Base-by-base conservation (phyloP, 495 filamentous ascomycete genomes). In the Penicilliopsis zonata region DNA sequence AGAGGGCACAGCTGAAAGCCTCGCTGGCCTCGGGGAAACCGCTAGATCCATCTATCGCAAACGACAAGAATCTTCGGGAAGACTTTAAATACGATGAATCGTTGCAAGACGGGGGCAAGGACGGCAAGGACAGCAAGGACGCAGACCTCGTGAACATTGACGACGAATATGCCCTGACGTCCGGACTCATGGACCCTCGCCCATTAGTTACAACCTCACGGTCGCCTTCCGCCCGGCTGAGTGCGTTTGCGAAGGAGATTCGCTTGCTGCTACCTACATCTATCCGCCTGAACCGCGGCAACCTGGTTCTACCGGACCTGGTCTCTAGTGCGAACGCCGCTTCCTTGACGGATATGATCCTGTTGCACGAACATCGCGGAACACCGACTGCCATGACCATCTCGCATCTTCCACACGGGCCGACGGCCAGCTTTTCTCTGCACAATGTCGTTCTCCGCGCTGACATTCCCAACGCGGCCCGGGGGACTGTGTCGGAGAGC, bases 11-110 rank as follows among this genome's bases (percentile, higher is more conserved):
- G 52, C 61, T 99, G 14, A 80, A 86, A 53, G 74, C 79, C 30
- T 83, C 86, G 15, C 65, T 98, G 19, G 90, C 90, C 15, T 73
- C 69, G 32, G 80, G 80, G 42, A 86, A 88, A 55, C 85, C 87
- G 5, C 69, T 99, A 24, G 82, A 90, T 40, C 74, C 83, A 22
- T 69, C 76, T 17, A 86, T 96, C 40, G 90, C 86, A 31, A 80
- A 94, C 47, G 92, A 99, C 52, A 86, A 81, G 53, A 47, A 70
- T 17, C 64, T 96, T 8, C 80, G 88, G 3, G 73, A 81, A 42
- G 85, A 95, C 51, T 96, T 80, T 64, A 87, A 87, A 46, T 99
- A 83, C 51, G 90, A 99, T 47, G 87, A 93, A 51, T 80, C 82
- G 4, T 54, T 71, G 9, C 57, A 66, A 9, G 75, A 82, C 26